A percentile compares a stretch with the other conserved stretches of the same genome.
phyloP scores from a whole-genome alignment of 495 filamentous ascomycete genomes.

The Aspergillus bertholletiae region DNA sequence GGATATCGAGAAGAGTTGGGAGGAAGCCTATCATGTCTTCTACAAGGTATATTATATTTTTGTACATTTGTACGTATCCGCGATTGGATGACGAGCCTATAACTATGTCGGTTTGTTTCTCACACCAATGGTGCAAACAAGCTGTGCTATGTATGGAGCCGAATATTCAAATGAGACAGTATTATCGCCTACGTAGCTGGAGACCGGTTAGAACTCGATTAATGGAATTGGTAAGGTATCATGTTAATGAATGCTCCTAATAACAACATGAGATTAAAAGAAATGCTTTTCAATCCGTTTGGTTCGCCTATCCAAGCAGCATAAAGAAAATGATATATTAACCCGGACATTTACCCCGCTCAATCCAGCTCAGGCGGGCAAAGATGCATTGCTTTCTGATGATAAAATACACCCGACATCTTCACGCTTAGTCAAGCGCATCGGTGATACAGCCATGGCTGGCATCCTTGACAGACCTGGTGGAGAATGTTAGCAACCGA shows the following conservation, averaged over 20 bases:
- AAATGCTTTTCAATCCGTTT: neutral
- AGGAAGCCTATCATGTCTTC: too few species aligned
- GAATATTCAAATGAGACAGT: too few species aligned
- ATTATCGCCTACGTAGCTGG: too few species aligned
- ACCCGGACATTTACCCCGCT: neutral
- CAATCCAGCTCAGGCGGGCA: neutral
- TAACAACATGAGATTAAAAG: neutral
- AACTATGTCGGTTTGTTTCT: too few species aligned
- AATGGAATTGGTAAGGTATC: neutral
- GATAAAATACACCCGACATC: neutral
- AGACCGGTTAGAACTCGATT: neutral
- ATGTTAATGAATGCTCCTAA: neutral
- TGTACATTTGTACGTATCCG: too few species aligned
- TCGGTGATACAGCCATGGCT: conserved; percentile 60
- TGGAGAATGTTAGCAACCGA: neutral
- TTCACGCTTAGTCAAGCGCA: neutral
- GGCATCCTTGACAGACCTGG: conserved; percentile 58
- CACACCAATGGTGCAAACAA: too few species aligned
- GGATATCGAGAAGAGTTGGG: too few species aligned
- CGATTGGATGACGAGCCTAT: too few species aligned
- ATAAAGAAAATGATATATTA: neutral
- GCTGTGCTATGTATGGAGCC: too few species aligned
- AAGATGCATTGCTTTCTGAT: neutral
- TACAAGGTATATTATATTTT: too few species aligned
- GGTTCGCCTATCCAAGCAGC: neutral